Conservation (phyloP, 1,284 basidiomycete species). For the Leucoagaricus sp. region DNA sequence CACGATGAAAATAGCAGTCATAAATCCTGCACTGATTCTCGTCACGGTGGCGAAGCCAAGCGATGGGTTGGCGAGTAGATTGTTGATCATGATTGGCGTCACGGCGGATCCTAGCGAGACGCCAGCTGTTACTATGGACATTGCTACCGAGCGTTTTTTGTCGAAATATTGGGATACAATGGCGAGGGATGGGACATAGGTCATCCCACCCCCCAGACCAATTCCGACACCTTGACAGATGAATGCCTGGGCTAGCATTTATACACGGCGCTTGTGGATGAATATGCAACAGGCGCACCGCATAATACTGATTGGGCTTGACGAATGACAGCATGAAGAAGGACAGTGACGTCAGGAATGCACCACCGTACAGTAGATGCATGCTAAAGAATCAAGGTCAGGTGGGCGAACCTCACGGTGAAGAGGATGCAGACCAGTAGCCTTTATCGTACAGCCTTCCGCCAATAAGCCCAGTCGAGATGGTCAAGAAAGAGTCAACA, state of each 20-base stretch:
- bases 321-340: constrained; percentile 44
- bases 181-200: constrained; percentile 35
- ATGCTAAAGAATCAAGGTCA: not conserved
- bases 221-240: constrained; percentile 48
- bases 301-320: constrained; percentile 37
- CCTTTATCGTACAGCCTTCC: constrained; percentile 42
- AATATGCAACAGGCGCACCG: constrained; percentile 27
- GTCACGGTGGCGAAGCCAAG: constrained; percentile 33
- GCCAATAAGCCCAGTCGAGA: constrained; percentile 35
- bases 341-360: constrained; percentile 18
- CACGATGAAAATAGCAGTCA: constrained; percentile 35
- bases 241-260: constrained; percentile 37
- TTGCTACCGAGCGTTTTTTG: constrained; percentile 42
- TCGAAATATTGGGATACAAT: constrained; percentile 49
- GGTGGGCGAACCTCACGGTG: not conserved
- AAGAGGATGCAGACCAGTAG: constrained; percentile 37
- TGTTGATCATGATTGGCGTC: constrained; percentile 39
- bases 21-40: constrained; percentile 26
- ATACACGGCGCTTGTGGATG: too few relatives aligned
- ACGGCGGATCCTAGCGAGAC: constrained; percentile 26
- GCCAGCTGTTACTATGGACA: constrained; percentile 44
- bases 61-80: constrained; percentile 27
- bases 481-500: constrained; percentile 38
- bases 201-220: constrained; percentile 33
- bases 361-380: constrained; percentile 16